Base-by-base conservation (phyloP, 805 yeast genomes). In the Ogataea minuta region DNA sequence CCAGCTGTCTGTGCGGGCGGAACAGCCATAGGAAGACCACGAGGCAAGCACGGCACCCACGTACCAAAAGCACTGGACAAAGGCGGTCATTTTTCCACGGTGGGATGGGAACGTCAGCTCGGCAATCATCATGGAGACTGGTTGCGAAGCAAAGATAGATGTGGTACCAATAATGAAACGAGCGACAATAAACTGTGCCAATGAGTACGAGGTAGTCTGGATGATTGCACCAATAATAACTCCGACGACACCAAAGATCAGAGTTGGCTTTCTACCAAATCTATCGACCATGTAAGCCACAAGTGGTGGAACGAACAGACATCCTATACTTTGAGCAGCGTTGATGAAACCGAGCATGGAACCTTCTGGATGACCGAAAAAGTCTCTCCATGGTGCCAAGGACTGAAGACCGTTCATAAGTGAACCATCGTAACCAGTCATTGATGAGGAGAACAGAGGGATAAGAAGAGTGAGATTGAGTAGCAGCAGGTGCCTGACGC, bases 261-360 rank as follows among this genome's bases (percentile, higher is more conserved):
- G 68, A 40, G 73, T 53, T 15, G 76, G 76, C 57, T 78, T 76
- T 63, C 91, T 77, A 28, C 91, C 90, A 31, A 67, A 50, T 16
- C 36, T 43, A 62, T 55, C 70, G 61, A 63, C 77, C 59, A 44
- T 74, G 77, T 34, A 54, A 57, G 34, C 48, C 20, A 61, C 40
- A 9, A 41, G n/a, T 3, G 54, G 48, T 6, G 63, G 43, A 6
- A 62, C 49, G 11, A 63, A 34, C 12, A 68, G 31, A 32, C 47
- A 48, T 38, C 76, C 76, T 41, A 65, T 63, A 43, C 52, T 54
- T 16, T 57, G 59, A 43, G 68, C 68, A 33, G 65, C 64, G 30
- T 59, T 51, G 29, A 66, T 50, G 25, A 66, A 62, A 10, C 71
- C 70, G 19, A 67, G 50, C 37, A 50, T 45, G 7, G 57, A 54